A percentile compares a stretch with the other conserved stretches of the same genome.
Evolutionary conservation across 192 early-diverging fungal genomes (phyloP).

Genomic region (Umbelopsis isabellina): DNA sequence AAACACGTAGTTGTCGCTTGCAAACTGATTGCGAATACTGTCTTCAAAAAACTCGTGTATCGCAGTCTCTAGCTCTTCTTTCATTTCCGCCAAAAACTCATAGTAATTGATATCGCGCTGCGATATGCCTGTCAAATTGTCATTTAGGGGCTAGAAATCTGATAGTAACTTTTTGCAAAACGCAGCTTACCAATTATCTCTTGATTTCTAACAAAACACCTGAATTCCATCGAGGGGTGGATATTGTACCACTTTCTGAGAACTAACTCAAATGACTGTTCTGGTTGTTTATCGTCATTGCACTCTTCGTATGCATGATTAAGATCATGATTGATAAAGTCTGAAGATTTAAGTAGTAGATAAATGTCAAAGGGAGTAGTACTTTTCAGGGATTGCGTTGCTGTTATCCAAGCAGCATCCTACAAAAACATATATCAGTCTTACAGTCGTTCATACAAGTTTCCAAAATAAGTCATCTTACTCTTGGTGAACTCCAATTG

Average conservation of each 20-base stretch:
- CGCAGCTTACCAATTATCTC: constrained; percentile 67
- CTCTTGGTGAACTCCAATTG: constrained; percentile 93
- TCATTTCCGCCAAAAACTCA: constrained; percentile 68
- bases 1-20: constrained; percentile 76
- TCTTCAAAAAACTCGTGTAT: constrained; percentile 72
- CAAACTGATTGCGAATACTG: constrained; percentile 65
- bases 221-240: constrained; percentile 91
- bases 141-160: constrained; percentile 17
- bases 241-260: constrained; percentile 92
- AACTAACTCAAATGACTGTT: constrained; percentile 63
- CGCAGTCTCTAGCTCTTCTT: constrained; percentile 56
- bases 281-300: constrained; percentile 32
- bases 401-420: constrained; percentile 91
- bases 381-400: constrained; percentile 81
- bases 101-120: constrained; percentile 91
- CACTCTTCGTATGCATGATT: constrained; percentile 76
- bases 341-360: constrained; percentile 88
- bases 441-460: not conserved
- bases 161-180: not conserved
- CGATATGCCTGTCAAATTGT: constrained; percentile 57
- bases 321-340: constrained; percentile 89
- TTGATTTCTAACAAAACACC: constrained; percentile 85
- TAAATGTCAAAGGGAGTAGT: constrained; percentile 77
- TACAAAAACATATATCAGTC: not conserved
- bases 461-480: constrained; percentile 25